phyloP scores from a whole-genome alignment of 192 early-diverging fungal species.

The Nowakowskiella sp. region DNA sequence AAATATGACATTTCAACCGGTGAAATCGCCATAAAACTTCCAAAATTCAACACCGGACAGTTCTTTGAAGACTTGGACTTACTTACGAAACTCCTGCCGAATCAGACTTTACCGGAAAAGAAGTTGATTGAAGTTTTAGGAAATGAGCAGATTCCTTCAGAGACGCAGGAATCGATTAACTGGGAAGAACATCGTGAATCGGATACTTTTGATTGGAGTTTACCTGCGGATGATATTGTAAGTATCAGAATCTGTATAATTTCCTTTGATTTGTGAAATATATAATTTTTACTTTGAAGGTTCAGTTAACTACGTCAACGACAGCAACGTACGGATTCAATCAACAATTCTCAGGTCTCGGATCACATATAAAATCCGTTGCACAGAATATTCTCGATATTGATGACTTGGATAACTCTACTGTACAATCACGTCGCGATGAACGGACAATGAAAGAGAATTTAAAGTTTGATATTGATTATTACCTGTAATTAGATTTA shows the following conservation, averaged over 20 bases:
- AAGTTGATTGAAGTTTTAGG: slow-evolving; percentile 55
- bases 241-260: too few relatives aligned
- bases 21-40: slow-evolving; percentile 61
- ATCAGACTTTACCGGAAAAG: slow-evolving; percentile 22
- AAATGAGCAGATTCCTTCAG: neutral
- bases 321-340: slow-evolving; percentile 82
- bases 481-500: slow-evolving; percentile 63
- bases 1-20: slow-evolving; percentile 72
- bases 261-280: too few relatives aligned
- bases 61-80: slow-evolving; percentile 84
- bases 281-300: neutral
- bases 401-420: slow-evolving; percentile 38
- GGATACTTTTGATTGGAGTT: neutral
- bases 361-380: slow-evolving; percentile 49
- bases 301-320: slow-evolving; percentile 1
- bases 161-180: neutral
- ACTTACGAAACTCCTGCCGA: slow-evolving; percentile 69
- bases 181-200: neutral
- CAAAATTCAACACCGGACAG: slow-evolving; percentile 71
- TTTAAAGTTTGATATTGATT: slow-evolving; percentile 80
- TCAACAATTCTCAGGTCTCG: slow-evolving; percentile 69
- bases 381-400: slow-evolving; percentile 46
- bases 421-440: slow-evolving; percentile 40
- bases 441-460: slow-evolving; percentile 66
- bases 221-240: too few relatives aligned